phyloP scores from a whole-genome alignment of 768 basidiomycete species.

The Boletus eberwhitei region DNA sequence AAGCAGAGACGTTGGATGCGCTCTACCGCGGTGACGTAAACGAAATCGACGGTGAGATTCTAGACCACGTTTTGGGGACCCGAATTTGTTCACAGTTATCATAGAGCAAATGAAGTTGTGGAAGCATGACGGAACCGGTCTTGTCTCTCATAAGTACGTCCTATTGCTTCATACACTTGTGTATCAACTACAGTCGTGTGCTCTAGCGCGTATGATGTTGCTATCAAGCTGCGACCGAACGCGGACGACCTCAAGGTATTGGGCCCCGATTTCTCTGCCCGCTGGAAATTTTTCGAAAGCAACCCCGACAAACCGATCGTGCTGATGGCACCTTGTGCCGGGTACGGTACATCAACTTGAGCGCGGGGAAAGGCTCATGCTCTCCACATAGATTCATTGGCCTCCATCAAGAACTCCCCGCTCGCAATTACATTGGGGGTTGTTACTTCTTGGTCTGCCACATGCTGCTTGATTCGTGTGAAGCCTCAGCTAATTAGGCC shows the following conservation, averaged over 20 bases:
- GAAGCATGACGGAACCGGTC: constrained; percentile 41
- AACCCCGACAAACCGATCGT: constrained; percentile 56
- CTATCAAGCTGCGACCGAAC: constrained; percentile 54
- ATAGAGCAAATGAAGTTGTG: constrained; percentile 35
- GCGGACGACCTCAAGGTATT: constrained; percentile 47
- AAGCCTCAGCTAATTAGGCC: not conserved
- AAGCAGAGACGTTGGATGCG: constrained; percentile 47
- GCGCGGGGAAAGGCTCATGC: not conserved
- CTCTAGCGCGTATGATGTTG: constrained; percentile 49
- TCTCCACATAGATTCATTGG: constrained; percentile 8
- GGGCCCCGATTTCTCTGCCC: constrained; percentile 42
- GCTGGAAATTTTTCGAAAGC: constrained; percentile 52
- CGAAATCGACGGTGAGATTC: constrained; percentile 38
- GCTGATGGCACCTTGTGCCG: constrained; percentile 40
- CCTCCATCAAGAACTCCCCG: constrained; percentile 7
- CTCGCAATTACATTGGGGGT: constrained; percentile 14
- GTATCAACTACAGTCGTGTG: not conserved
- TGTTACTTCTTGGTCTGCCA: constrained; percentile 31
- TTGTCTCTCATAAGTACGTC: constrained; percentile 54
- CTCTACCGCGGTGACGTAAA: constrained; percentile 40
- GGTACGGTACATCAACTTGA: constrained; percentile 26
- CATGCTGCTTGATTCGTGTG: not conserved
- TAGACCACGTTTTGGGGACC: not conserved
- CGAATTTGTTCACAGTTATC: constrained; percentile 8
- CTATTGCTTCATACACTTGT: not conserved